phyloP scores from a whole-genome alignment of 768 basidiomycete genomes.

The Sporobolomyces roseus region DNA sequence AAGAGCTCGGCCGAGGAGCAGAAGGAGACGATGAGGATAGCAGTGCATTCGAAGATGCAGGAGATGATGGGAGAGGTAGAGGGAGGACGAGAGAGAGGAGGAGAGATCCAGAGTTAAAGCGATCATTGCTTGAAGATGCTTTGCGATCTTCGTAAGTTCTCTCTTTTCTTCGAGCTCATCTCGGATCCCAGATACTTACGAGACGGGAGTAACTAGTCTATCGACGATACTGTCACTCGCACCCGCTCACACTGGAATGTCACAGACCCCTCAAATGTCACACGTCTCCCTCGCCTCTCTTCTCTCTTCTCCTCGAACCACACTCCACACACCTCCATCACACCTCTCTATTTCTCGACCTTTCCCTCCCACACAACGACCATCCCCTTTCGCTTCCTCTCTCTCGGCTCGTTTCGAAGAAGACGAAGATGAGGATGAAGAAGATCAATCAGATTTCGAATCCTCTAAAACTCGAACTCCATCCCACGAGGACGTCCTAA shows the following conservation, averaged over 20 bases:
- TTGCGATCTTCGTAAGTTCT: conserved; percentile 27
- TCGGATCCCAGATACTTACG: neutral
- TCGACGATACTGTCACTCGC: conserved; percentile 33
- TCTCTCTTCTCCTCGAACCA: conserved; percentile 10
- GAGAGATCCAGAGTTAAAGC: conserved; percentile 30
- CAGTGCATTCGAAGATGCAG: conserved; percentile 31
- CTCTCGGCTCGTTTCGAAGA: conserved; percentile 54
- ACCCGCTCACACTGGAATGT: conserved; percentile 22
- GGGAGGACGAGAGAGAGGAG: conserved; percentile 27
- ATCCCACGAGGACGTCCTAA: conserved; percentile 15
- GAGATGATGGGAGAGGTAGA: conserved; percentile 1
- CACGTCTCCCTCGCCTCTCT: conserved; percentile 26
- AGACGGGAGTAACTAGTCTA: no score
- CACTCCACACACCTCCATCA: neutral
- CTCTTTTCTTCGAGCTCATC: neutral
- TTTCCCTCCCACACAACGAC: neutral
- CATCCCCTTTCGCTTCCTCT: conserved; percentile 64
- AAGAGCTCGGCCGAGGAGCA: conserved; percentile 8
- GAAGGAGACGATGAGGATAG: conserved; percentile 39
- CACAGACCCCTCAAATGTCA: conserved; percentile 30
- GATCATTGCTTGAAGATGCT: conserved; percentile 35
- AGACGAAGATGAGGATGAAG: conserved; percentile 19
- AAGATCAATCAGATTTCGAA: neutral
- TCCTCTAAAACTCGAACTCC: neutral
- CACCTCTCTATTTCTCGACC: neutral